Base-by-base conservation (phyloP, 1,139 yeast species). In the Eremothecium cymbalariae region DNA sequence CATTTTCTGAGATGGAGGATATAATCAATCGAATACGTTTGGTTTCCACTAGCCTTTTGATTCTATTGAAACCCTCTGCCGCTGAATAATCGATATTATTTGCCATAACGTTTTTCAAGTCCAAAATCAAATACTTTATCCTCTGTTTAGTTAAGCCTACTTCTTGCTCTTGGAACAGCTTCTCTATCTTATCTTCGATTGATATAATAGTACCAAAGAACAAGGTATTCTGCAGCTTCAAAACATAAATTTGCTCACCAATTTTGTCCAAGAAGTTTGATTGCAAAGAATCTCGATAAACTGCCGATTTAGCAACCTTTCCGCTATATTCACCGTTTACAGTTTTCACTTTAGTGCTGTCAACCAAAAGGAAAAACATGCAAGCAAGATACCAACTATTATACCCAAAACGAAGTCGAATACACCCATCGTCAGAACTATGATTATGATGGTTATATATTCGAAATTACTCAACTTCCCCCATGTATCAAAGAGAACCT, bases 201-300 rank as follows among this genome's bases (percentile, higher is more conserved):
- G 90, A 84, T 13, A 94, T 94, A 57, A 90, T 86, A 0, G 96
- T 84, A 2, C 98, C 98, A 61, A 90, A 90, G 55, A 90, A 90
- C 25, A 90, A 65, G 12, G 93, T 75, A 15, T 97, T 95, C 47
- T 85, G 83, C 25, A 90, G 62, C 57, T 88, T 86, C 53, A 86
- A 67, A 21, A 90, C 82, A 57, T 86, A 83, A 25, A 86, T 85
- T 57, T 90, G 97, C 48, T 82, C 77, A 4, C 97, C 97, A 29
- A 88, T 93, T 46, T 82, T 80, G 43, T 72, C 71, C 48, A 90
- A 65, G 51, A 88, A 90, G 43, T 80, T 84, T 47, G 83, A 86
- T 57, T 90, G 95, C 41, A 82, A 75, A 3, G 90, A 90, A 51
- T 88, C 96, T 51, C 98, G 74, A 46, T 86, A 72, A 4, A 90